Percentiles rank a stretch among this genome's conserved stretches.
Conservation (phyloP, 257 asterid species). For the Capsicum chinense region DNA sequence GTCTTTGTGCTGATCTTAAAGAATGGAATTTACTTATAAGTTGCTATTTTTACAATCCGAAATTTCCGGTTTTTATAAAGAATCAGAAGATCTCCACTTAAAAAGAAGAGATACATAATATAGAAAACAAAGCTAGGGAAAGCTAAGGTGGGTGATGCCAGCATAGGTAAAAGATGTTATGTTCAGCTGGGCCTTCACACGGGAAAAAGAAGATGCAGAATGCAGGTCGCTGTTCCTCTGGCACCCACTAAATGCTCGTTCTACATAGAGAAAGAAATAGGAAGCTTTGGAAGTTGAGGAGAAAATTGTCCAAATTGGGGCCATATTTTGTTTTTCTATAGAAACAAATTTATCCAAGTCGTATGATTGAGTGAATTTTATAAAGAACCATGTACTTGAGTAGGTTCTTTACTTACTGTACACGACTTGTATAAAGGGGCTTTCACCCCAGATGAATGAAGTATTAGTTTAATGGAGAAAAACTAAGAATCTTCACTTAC, state of each 20-base stretch:
- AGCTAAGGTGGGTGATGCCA: slow-evolving; percentile 19
- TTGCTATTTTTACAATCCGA: not conserved
- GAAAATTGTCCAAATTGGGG: not conserved
- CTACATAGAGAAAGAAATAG: not conserved
- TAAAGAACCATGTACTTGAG: not conserved
- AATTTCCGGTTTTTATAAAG: not conserved
- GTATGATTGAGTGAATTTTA: not conserved
- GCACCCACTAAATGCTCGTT: not conserved
- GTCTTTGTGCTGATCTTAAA: not conserved
- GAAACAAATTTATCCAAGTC: not conserved
- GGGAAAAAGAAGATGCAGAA: not conserved
- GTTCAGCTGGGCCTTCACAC: slow-evolving; percentile 7
- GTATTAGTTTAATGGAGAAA: not conserved
- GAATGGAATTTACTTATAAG: not conserved
- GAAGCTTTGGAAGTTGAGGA: slow-evolving; percentile 10
- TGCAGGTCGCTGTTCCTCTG: not conserved
- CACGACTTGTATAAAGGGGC: not conserved
- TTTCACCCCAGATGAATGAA: not conserved
- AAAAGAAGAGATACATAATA: slow-evolving; percentile 11
- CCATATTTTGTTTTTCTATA: not conserved
- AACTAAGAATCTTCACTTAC: slow-evolving; percentile 57
- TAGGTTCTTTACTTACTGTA: not conserved
- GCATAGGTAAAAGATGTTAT: slow-evolving; percentile 3
- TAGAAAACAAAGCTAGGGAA: slow-evolving; percentile 18
- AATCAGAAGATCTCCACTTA: slow-evolving; percentile 4